A percentile compares a stretch with the other conserved stretches of the same genome.
These are phyloP conservation scores for Astrothelium subdiscretum DNA, from an alignment of 495 filamentous ascomycete genomes.

Conservation along the genomic window DNA sequence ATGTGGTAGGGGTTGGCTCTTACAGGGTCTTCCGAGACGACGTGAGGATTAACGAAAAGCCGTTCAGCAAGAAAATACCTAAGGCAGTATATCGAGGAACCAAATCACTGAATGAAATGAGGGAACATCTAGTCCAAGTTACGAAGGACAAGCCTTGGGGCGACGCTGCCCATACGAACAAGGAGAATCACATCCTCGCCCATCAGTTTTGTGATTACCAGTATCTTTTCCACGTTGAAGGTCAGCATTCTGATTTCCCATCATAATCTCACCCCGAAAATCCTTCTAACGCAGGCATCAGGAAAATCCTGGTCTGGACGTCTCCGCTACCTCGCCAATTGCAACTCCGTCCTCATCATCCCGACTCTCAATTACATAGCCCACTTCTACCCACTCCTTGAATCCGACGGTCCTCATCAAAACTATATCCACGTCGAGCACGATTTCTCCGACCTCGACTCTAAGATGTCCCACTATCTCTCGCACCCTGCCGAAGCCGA, in stretches of 20 bases:
- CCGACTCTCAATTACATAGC: constrained; percentile 9
- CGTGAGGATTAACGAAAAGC: constrained; percentile 8
- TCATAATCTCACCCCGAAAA: constrained; percentile 8
- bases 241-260: neutral
- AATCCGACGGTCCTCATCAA: constrained; percentile 7
- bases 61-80: constrained; percentile 15
- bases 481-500: constrained; percentile 5
- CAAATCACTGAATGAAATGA: constrained; percentile 30
- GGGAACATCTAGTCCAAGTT: constrained; percentile 36
- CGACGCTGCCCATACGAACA: constrained; percentile 29
- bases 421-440: constrained; percentile 12
- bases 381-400: constrained; percentile 8
- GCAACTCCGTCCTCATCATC: constrained; percentile 11
- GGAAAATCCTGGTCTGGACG: constrained; percentile 14
- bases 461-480: constrained; percentile 8
- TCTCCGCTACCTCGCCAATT: constrained; percentile 14
- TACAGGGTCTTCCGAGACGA: constrained; percentile 1
- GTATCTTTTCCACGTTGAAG: constrained; percentile 49
- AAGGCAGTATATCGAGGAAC: constrained; percentile 23
- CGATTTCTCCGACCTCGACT: constrained; percentile 14
- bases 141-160: constrained; percentile 39
- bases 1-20: constrained; percentile 8
- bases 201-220: constrained; percentile 51
- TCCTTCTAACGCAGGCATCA: constrained; percentile 16
- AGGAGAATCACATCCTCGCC: constrained; percentile 34